Conservation (phyloP, 768 basidiomycete genomes). For the Rhizopogon vesiculosus region DNA sequence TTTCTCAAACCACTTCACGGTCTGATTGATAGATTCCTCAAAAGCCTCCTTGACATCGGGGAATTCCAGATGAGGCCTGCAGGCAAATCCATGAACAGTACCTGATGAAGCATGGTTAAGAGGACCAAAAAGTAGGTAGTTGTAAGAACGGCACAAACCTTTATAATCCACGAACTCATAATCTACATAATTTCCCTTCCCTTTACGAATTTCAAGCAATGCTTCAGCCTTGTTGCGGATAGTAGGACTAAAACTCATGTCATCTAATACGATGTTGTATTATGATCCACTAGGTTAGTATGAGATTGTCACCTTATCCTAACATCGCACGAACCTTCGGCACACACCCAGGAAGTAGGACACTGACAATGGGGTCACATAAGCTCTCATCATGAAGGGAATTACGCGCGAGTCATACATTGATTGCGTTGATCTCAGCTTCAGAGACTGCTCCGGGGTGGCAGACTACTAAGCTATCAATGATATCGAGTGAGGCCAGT, state of each 20-base stretch:
- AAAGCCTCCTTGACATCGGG: conserved; percentile 40
- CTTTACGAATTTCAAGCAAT: conserved; percentile 25
- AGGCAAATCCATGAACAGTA: conserved; percentile 45
- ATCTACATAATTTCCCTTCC: conserved; percentile 21
- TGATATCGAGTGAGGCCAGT: conserved; percentile 23
- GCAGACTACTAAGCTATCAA: conserved; percentile 35
- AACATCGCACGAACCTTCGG: conserved; percentile 25
- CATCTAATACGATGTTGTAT: conserved; percentile 21
- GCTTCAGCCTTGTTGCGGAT: conserved; percentile 25
- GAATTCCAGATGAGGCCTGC: conserved; percentile 38
- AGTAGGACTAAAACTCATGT: conserved; percentile 20
- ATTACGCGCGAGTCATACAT: not conserved
- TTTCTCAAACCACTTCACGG: conserved; percentile 37
- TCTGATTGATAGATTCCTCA: conserved; percentile 38
- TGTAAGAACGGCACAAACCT: conserved; percentile 15
- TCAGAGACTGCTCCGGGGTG: conserved; percentile 33
- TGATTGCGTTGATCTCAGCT: conserved; percentile 32
- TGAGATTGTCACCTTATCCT: not conserved
- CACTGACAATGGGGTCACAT: conserved; percentile 7
- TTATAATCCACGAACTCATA: conserved; percentile 34
- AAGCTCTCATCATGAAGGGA: not conserved
- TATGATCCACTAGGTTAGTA: not conserved
- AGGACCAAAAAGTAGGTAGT: not conserved
- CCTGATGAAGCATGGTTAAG: conserved; percentile 23
- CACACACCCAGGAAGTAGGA: conserved; percentile 30